These are phyloP conservation scores for Nitzschia inconspicua DNA, from an alignment of 108 stramenopile species.

Conservation along the genomic window DNA sequence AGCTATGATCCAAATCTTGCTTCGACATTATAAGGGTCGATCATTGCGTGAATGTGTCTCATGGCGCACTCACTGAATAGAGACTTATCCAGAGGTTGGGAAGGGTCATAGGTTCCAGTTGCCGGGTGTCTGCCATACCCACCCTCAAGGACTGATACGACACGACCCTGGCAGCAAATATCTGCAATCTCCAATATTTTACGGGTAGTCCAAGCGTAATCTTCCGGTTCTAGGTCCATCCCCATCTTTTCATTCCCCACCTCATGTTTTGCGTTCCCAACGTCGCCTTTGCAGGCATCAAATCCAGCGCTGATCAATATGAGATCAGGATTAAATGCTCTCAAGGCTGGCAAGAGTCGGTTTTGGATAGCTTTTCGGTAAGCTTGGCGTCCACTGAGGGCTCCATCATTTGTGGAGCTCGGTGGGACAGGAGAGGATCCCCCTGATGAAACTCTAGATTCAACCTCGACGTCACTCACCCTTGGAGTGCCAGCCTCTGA, in stretches of 20 bases:
- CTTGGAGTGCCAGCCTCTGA: slow-evolving; percentile 29
- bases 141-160: slow-evolving; percentile 93
- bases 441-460: slow-evolving; percentile 18
- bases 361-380: slow-evolving; percentile 78
- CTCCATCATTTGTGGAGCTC: slow-evolving; percentile 20
- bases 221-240: slow-evolving; percentile 80
- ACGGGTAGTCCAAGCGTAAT: slow-evolving; percentile 84
- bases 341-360: slow-evolving; percentile 78
- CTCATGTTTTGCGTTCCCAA: slow-evolving; percentile 84
- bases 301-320: slow-evolving; percentile 97
- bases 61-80: slow-evolving; percentile 80
- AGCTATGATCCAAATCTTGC: slow-evolving; percentile 30
- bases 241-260: slow-evolving; percentile 65
- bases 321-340: slow-evolving; percentile 94
- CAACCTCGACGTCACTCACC: slow-evolving; percentile 31
- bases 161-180: slow-evolving; percentile 86
- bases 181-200: slow-evolving; percentile 87
- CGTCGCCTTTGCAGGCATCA: slow-evolving; percentile 91
- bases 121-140: slow-evolving; percentile 81
- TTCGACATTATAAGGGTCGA: slow-evolving; percentile 73
- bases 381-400: slow-evolving; percentile 48
- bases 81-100: slow-evolving; percentile 54
- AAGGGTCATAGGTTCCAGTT: not conserved
- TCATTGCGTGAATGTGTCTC: slow-evolving; percentile 75
- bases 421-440: slow-evolving; percentile 34